Conservation (phyloP, 1,284 basidiomycete species). For the Tetrapyrgos nigripes region DNA sequence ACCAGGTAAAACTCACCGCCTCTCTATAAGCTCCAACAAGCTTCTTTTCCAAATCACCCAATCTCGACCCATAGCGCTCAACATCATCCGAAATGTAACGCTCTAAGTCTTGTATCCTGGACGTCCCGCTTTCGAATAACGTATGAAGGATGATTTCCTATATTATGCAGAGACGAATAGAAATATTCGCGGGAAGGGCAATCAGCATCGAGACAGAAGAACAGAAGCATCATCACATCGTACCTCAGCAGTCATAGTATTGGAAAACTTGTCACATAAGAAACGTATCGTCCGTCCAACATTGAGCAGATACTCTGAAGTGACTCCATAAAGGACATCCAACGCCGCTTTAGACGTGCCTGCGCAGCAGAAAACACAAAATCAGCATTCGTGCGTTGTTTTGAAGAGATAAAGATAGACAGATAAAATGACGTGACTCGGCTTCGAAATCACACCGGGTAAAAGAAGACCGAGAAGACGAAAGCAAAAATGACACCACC, state of each 20-base stretch:
- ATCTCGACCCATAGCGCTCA: constrained; percentile 78
- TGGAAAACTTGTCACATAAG: constrained; percentile 81
- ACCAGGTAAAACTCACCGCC: constrained; percentile 52
- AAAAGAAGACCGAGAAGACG: too few species aligned
- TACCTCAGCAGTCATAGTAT: constrained; percentile 85
- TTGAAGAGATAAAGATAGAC: too few species aligned
- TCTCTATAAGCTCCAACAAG: constrained; percentile 85
- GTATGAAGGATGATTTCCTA: constrained; percentile 94
- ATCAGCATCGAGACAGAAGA: constrained; percentile 8
- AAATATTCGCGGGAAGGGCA: constrained; percentile 6
- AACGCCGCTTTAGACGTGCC: constrained; percentile 74
- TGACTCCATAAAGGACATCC: constrained; percentile 83
- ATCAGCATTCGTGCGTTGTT: constrained; percentile 12
- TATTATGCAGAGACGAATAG: neutral
- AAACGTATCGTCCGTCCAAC: constrained; percentile 88
- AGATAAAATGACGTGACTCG: too few species aligned
- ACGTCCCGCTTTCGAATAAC: constrained; percentile 85
- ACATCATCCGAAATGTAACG: constrained; percentile 92
- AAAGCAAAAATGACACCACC: too few species aligned
- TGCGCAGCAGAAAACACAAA: constrained; percentile 28
- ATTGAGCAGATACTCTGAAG: constrained; percentile 84
- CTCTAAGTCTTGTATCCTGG: constrained; percentile 80
- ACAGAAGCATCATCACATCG: too few species aligned
- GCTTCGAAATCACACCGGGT: too few species aligned
- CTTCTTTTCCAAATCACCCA: constrained; percentile 87